A percentile compares a stretch with the other conserved stretches of the same genome.
Evolutionary conservation across 768 basidiomycete genomes (phyloP).

Genomic region (Phlebiopsis flavidoalba): DNA sequence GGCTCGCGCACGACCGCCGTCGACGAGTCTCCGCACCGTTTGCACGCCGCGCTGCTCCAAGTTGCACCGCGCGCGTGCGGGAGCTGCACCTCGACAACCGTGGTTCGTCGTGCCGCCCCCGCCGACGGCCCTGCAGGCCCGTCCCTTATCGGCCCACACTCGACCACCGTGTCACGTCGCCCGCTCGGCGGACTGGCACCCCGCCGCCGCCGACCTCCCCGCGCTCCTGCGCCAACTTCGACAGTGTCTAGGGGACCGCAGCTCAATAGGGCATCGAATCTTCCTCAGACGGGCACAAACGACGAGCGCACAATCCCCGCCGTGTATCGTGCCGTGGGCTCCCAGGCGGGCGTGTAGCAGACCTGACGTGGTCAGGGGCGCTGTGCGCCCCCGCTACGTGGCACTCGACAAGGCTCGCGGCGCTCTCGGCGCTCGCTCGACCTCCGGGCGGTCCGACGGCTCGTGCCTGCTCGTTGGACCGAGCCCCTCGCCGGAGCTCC

Average conservation of each 20-base stretch:
- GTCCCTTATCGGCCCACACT: not conserved
- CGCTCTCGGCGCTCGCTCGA: not conserved
- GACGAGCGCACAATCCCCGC: not conserved
- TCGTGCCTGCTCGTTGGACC: not conserved
- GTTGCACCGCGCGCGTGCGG: not conserved
- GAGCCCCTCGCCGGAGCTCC: not conserved
- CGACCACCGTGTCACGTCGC: not conserved
- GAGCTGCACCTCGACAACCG: not conserved
- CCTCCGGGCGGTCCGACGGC: not conserved
- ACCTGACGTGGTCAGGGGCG: not conserved
- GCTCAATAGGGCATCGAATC: not conserved
- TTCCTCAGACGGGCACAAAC: not conserved
- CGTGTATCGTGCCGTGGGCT: not conserved
- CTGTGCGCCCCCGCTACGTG: not conserved
- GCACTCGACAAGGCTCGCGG: not conserved
- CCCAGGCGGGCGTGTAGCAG: not conserved
- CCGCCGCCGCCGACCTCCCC: not conserved
- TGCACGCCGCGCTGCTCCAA: not conserved
- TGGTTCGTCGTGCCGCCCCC: not conserved
- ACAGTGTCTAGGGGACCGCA: not conserved
- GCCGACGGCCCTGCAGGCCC: not conserved
- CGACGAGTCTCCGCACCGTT: not conserved
- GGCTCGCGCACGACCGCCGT: not conserved
- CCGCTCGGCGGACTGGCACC: not conserved
- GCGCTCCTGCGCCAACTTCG: not conserved